Conservation (phyloP, 371 early-diverging fungal species). For the Mucor sp. region DNA sequence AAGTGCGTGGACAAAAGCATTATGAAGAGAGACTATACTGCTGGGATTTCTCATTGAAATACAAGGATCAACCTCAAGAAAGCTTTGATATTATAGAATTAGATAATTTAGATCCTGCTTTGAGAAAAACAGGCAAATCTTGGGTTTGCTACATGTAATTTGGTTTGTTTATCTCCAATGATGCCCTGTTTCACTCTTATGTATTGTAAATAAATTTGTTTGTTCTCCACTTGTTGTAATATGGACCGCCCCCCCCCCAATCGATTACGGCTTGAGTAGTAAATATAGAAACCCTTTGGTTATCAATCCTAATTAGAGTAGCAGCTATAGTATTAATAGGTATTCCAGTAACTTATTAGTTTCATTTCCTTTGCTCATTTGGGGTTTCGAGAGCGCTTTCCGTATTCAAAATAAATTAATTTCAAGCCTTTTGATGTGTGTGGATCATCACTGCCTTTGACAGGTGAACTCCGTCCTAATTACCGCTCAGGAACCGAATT, state of each 20-base stretch:
- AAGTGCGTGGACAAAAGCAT: constrained; percentile 21
- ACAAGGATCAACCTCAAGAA: background rate
- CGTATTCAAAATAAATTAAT: too few relatives aligned
- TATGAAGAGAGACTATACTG: constrained; percentile 37
- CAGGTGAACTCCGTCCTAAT: background rate
- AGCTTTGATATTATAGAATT: constrained; percentile 21
- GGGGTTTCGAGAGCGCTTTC: too few relatives aligned
- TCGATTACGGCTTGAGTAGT: background rate
- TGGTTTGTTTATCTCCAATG: background rate
- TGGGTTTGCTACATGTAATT: constrained; percentile 42
- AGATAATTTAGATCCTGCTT: constrained; percentile 8
- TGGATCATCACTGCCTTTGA: background rate
- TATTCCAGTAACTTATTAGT: too few relatives aligned
- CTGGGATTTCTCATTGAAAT: constrained; percentile 35
- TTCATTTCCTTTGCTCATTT: too few relatives aligned
- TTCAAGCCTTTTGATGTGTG: background rate
- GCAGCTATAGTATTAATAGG: background rate
- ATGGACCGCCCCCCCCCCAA: background rate
- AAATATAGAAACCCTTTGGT: background rate
- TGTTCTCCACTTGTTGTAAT: background rate
- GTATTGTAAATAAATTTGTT: background rate
- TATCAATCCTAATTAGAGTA: too few relatives aligned
- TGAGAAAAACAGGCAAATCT: constrained; percentile 32
- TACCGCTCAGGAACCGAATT: background rate
- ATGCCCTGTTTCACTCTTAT: background rate